Base-by-base conservation (phyloP, 2,329 filamentous ascomycete genomes). In the Pleurostoma richardsiae region DNA sequence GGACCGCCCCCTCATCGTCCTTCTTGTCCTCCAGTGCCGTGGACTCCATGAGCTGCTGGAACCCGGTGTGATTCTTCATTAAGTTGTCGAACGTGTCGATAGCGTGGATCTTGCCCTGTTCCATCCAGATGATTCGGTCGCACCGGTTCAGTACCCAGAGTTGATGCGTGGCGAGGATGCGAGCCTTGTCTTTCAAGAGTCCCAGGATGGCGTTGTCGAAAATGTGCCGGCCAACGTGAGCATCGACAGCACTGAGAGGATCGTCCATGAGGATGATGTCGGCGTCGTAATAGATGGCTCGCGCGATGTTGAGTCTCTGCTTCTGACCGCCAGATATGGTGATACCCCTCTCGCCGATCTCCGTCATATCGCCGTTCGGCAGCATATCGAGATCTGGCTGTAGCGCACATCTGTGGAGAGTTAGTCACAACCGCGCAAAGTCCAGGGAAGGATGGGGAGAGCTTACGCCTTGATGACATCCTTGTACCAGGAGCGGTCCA, bases 311-410 rank as follows among this genome's bases (percentile, higher is more conserved):
- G 54, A 96, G 73, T 7, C 94, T 83, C 65, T 96, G 92, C 66
- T 96, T 96, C 65, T 97, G 92, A 2, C 92, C 92, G 48, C 92
- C 92, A n/a, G 90, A 96, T 2, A 97, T 88, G 1, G 90, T 97
- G 59, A 97, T 96, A 45, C 94, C 92, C 51, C 90, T 83, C 65
- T 97, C 92, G 27, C 92, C 94, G 59, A 97, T 96, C 64, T 97
- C 92, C 0, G 92, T 97, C 57, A 79, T 68, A 58, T 97, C 94
- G 11, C 90, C 88, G 48, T 87, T 81, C 0, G 92, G 92, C n/a
- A 97, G 74, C 83, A 96, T 96, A 40, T 96, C 89, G 6, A 97
- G 67, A 71, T 97, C 92, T 0, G 87, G 81, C 44, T 86, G 76
- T 7, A 97, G 73, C 2, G 92, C 90, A 64, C 92, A 97, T 7